These are phyloP conservation scores for Lyophyllum shimeji DNA, from an alignment of 768 basidiomycete species.

Conservation along the genomic window DNA sequence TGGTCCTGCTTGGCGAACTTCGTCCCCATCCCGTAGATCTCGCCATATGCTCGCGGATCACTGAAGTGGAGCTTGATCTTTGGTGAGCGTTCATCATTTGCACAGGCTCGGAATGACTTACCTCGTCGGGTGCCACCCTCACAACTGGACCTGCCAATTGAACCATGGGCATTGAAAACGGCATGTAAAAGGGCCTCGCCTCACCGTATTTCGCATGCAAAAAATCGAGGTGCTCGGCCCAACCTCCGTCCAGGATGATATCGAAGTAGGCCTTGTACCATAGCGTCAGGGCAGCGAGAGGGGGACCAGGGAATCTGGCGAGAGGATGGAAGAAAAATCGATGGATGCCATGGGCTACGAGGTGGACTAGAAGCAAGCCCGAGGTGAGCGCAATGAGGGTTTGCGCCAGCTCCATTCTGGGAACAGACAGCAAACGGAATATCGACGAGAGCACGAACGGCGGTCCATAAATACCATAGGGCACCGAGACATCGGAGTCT, in stretches of 20 bases:
- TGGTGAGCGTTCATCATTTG: neutral
- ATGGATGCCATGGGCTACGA: conserved; percentile 7
- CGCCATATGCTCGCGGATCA: conserved; percentile 36
- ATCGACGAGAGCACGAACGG: neutral
- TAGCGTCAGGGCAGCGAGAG: conserved; percentile 29
- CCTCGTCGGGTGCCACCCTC: conserved; percentile 40
- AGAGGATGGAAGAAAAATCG: conserved; percentile 28
- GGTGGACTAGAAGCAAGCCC: neutral
- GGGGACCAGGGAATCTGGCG: conserved; percentile 31
- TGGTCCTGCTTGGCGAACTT: conserved; percentile 34
- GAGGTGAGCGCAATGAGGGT: neutral
- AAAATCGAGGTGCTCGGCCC: conserved; percentile 32
- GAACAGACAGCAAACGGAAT: neutral
- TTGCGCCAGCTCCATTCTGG: neutral
- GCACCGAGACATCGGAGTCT: neutral
- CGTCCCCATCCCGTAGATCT: conserved; percentile 39
- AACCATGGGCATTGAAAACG: neutral
- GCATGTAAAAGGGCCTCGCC: neutral
- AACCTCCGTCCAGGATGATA: conserved; percentile 35
- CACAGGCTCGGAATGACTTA: conserved; percentile 12
- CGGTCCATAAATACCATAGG: neutral
- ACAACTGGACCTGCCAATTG: conserved; percentile 31
- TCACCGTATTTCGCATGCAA: conserved; percentile 39
- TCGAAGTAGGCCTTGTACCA: conserved; percentile 36
- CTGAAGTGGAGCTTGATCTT: conserved; percentile 40